Percentiles rank a stretch among this genome's conserved stretches.
These are phyloP conservation scores for Marchantia paleacea DNA, from an alignment of 225 moss, liverwort and hornwort species.

Conservation along the genomic window DNA sequence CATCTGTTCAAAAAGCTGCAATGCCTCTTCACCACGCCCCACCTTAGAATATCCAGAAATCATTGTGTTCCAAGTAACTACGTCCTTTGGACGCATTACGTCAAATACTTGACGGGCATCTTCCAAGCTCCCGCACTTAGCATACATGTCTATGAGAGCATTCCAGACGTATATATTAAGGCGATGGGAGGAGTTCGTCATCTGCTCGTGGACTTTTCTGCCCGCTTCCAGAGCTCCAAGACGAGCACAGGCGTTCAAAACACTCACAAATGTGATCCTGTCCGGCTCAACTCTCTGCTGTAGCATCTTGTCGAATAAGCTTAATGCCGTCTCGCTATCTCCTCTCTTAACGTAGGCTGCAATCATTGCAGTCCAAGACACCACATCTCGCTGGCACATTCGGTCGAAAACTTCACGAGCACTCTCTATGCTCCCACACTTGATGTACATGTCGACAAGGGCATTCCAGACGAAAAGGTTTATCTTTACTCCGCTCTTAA, in stretches of 20 bases:
- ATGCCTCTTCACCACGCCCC: not conserved
- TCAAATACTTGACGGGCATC: slow-evolving; percentile 16
- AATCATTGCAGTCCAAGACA: slow-evolving; percentile 18
- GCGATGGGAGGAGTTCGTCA: not conserved
- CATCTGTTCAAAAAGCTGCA: slow-evolving; percentile 12
- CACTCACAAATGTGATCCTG: slow-evolving; percentile 18
- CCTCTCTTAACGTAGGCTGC: slow-evolving; percentile 11
- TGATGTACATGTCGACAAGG: slow-evolving; percentile 18
- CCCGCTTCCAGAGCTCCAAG: slow-evolving; percentile 8
- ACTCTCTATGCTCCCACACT: slow-evolving; percentile 22
- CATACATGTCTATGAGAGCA: slow-evolving; percentile 21
- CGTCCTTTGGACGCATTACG: not conserved
- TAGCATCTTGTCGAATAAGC: slow-evolving; percentile 10
- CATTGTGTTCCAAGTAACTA: slow-evolving; percentile 20
- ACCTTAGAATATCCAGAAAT: not conserved
- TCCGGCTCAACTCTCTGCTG: slow-evolving; percentile 5
- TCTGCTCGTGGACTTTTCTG: slow-evolving; percentile 14
- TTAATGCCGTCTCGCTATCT: not conserved
- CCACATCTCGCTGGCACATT: slow-evolving; percentile 17
- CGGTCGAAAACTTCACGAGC: slow-evolving; percentile 15
- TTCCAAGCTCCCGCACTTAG: slow-evolving; percentile 16
- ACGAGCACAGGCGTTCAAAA: slow-evolving; percentile 18
- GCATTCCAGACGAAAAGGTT: slow-evolving; percentile 18
- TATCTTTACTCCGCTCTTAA: slow-evolving; percentile 13
- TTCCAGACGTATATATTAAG: slow-evolving; percentile 15